Conservation (phyloP, 2,329 filamentous ascomycete genomes). For the Aspergillus versicolor region DNA sequence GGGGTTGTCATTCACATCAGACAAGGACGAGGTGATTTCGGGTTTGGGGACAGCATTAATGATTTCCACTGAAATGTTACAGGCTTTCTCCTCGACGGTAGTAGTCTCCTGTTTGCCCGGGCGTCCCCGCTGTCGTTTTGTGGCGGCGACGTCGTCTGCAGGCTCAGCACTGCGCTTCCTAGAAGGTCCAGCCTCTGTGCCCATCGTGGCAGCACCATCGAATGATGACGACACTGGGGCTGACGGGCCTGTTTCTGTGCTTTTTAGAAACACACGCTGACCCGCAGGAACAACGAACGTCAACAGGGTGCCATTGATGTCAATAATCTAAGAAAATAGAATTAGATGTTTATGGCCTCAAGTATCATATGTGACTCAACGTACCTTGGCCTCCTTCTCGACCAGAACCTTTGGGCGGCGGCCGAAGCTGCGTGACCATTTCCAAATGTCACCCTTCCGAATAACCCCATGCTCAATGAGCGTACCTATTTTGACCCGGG, state of each 20-base stretch:
- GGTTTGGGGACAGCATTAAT: neutral
- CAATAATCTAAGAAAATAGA: constrained; percentile 28
- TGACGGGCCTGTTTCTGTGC: neutral
- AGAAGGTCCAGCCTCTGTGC: constrained; percentile 1
- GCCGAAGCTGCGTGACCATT: constrained; percentile 33
- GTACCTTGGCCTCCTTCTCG: constrained; percentile 45
- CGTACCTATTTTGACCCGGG: constrained; percentile 39
- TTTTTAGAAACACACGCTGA: constrained; percentile 33
- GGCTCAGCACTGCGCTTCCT: constrained; percentile 19
- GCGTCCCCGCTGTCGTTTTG: constrained; percentile 5
- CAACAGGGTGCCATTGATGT: constrained; percentile 31
- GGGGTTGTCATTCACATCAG: neutral
- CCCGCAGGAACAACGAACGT: constrained; percentile 42
- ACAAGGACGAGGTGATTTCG: neutral
- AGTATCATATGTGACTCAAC: constrained; percentile 3
- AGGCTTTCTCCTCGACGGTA: neutral
- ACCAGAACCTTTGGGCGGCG: constrained; percentile 29
- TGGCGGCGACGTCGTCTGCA: neutral
- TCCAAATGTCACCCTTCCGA: constrained; percentile 43
- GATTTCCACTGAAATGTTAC: constrained; percentile 1
- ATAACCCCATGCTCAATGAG: constrained; percentile 38
- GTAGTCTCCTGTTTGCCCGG: neutral
- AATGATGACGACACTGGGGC: neutral
- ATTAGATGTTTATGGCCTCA: neutral
- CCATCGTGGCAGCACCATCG: neutral